A percentile compares a stretch with the other conserved stretches of the same genome.
Evolutionary conservation across 176 grass and related monocot genomes (phyloP).

Genomic region (Canna indica): DNA sequence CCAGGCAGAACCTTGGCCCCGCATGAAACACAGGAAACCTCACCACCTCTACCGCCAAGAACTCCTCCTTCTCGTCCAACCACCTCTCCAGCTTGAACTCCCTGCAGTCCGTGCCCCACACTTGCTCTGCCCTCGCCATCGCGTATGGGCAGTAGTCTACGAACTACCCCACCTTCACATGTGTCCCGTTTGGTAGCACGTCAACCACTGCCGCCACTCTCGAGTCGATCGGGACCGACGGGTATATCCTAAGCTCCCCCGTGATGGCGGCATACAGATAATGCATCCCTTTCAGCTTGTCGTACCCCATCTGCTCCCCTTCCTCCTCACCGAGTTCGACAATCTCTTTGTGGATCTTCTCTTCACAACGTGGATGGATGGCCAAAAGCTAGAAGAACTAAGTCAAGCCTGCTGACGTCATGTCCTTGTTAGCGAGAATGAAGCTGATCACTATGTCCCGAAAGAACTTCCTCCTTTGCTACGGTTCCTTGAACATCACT

Average conservation of each 20-base stretch:
- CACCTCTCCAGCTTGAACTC: constrained; percentile 46
- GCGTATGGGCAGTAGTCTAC: constrained; percentile 40
- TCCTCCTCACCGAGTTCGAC: not conserved
- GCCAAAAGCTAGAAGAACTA: constrained; percentile 75
- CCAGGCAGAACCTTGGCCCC: constrained; percentile 46
- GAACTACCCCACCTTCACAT: constrained; percentile 10
- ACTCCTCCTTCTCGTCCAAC: constrained; percentile 29
- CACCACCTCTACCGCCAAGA: constrained; percentile 21
- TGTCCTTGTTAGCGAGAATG: constrained; percentile 56
- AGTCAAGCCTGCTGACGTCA: constrained; percentile 35
- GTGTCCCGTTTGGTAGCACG: constrained; percentile 56
- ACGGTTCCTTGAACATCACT: constrained; percentile 23
- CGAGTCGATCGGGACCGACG: constrained; percentile 52
- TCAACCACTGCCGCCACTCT: constrained; percentile 23
- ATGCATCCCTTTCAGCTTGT: constrained; percentile 29
- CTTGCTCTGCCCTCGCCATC: constrained; percentile 44
- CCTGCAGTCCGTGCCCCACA: constrained; percentile 38
- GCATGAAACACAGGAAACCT: constrained; percentile 48
- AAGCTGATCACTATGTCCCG: constrained; percentile 62
- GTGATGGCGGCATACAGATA: constrained; percentile 48
- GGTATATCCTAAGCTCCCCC: constrained; percentile 56
- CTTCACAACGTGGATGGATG: constrained; percentile 34
- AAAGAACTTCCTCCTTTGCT: constrained; percentile 40
- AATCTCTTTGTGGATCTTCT: constrained; percentile 7
- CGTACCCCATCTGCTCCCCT: not conserved